These are phyloP conservation scores for Cyamopsis tetragonoloba DNA, from an alignment of 306 rosid species.

Conservation along the genomic window DNA sequence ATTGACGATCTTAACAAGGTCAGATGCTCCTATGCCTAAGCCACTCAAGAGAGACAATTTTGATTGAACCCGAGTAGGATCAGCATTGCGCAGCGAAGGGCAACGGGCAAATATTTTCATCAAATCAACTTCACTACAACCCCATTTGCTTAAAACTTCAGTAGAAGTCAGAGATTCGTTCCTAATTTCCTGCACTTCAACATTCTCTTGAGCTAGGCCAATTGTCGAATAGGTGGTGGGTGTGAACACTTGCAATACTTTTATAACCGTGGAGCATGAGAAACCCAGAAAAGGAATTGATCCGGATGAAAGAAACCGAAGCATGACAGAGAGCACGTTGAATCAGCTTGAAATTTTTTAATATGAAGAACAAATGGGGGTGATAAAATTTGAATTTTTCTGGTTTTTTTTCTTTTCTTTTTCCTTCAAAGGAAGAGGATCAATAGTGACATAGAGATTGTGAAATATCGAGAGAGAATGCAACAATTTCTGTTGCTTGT, in stretches of 20 bases:
- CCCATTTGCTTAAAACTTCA: constrained; percentile 58
- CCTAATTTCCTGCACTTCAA: constrained; percentile 7
- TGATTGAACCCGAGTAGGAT: constrained; percentile 32
- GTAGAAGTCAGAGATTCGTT: constrained; percentile 27
- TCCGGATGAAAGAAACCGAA: constrained; percentile 30
- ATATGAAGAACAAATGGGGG: background rate
- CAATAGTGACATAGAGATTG: background rate
- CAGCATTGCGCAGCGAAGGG: constrained; percentile 44
- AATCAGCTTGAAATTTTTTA: background rate
- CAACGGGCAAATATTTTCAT: constrained; percentile 31
- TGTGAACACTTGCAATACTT: constrained; percentile 27
- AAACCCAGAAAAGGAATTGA: constrained; percentile 13
- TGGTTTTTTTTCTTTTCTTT: background rate
- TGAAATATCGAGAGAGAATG: background rate
- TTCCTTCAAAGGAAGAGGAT: background rate
- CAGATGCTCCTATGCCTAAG: constrained; percentile 49
- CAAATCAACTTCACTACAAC: constrained; percentile 57
- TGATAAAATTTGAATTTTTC: background rate
- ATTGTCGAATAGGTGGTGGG: constrained; percentile 51
- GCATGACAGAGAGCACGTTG: constrained; percentile 30
- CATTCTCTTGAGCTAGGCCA: constrained; percentile 32
- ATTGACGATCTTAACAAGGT: constrained; percentile 56
- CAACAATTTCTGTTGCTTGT: background rate
- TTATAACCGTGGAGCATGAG: background rate
- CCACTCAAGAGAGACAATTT: constrained; percentile 47